These are phyloP conservation scores for Proteromonas lacertae DNA, from an alignment of 352 stramenopile genomes.

Conservation along the genomic window DNA sequence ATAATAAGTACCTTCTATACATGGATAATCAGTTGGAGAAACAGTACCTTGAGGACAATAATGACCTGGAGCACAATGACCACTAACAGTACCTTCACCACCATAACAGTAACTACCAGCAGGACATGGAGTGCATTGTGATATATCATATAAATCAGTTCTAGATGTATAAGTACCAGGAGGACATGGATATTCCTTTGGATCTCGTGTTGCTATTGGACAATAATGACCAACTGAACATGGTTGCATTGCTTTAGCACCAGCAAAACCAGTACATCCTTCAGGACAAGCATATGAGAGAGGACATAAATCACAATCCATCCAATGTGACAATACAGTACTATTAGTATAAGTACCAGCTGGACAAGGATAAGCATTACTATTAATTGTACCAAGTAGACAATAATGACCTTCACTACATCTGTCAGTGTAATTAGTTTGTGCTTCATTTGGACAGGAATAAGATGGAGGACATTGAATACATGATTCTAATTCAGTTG, in stretches of 20 bases:
- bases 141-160: constrained; percentile 22
- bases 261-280: constrained; percentile 1
- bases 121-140: constrained; percentile 22
- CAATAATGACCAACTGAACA: constrained; percentile 39
- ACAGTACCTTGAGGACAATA: background rate
- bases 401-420: constrained; percentile 27
- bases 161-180: constrained; percentile 27
- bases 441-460: constrained; percentile 27
- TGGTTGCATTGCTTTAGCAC: no score
- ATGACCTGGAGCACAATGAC: constrained; percentile 15
- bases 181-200: constrained; percentile 33
- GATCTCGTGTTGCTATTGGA: constrained; percentile 7
- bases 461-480: constrained; percentile 30
- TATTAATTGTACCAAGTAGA: constrained; percentile 8
- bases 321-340: constrained; percentile 19
- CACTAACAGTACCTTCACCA: constrained; percentile 2
- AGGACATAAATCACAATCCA: constrained; percentile 26
- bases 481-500: constrained; percentile 23
- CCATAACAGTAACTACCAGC: constrained; percentile 46
- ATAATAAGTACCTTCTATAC: no score
- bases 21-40: constrained; percentile 21
- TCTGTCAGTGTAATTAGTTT: constrained; percentile 17
- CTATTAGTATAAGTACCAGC: constrained; percentile 22
- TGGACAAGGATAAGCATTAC: constrained; percentile 34
- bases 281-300: constrained; percentile 14